Evolutionary conservation across 306 rosid species (phyloP).

Genomic region (Sechiopsis laciniata): DNA sequence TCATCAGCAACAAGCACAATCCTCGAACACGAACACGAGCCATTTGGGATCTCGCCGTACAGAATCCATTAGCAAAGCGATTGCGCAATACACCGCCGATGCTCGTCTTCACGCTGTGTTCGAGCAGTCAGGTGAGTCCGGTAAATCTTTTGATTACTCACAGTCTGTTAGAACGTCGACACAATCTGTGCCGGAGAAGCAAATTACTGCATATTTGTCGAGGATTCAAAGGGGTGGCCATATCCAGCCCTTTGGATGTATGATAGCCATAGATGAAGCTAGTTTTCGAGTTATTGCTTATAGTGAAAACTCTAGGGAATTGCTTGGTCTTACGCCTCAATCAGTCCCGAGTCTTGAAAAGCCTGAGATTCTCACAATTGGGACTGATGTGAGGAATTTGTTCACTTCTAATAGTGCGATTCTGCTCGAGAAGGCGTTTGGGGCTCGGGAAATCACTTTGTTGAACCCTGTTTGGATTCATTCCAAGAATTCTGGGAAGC

Average conservation of each 20-base stretch:
- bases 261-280: conserved; percentile 62
- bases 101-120: conserved; percentile 88
- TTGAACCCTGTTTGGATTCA: conserved; percentile 90
- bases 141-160: conserved; percentile 59
- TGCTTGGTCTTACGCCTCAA: conserved; percentile 67
- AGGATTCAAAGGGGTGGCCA: conserved; percentile 82
- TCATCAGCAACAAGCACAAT: conserved; percentile 29
- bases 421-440: conserved; percentile 66
- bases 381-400: conserved; percentile 58
- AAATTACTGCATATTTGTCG: conserved; percentile 64
- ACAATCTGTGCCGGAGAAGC: conserved; percentile 54
- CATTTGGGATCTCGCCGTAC: conserved; percentile 25
- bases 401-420: conserved; percentile 43
- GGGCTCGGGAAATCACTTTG: conserved; percentile 75
- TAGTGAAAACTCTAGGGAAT: conserved; percentile 72
- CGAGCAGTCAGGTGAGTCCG: conserved; percentile 70
- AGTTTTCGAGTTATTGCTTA: conserved; percentile 47
- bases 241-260: conserved; percentile 82
- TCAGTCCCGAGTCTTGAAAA: conserved; percentile 60
- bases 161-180: conserved; percentile 36
- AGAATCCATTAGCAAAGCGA: conserved; percentile 61
- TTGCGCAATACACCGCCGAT: conserved; percentile 88
- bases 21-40: conserved; percentile 40
- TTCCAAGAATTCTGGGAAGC: conserved; percentile 60
- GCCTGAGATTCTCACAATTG: conserved; percentile 34